A percentile compares a stretch with the other conserved stretches of the same genome.
Evolutionary conservation across 805 yeast genomes (phyloP).

Genomic region (Metschnikowia santaceciliae): DNA sequence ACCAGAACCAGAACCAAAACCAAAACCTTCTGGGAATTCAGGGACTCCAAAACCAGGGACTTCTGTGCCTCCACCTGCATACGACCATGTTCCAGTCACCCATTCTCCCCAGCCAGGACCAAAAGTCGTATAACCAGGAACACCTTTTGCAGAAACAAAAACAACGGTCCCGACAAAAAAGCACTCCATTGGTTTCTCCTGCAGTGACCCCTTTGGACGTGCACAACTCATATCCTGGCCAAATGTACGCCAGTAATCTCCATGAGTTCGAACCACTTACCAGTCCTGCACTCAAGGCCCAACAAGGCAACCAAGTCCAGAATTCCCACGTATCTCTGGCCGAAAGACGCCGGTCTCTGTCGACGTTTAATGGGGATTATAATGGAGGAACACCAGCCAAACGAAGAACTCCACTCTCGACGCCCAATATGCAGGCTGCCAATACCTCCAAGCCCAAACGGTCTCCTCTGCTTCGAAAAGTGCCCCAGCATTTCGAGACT

Average conservation of each 20-base stretch:
- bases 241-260: conserved; percentile 16
- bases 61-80: not conserved
- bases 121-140: conserved; percentile 38
- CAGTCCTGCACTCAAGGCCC: conserved; percentile 64
- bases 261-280: conserved; percentile 51
- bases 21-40: no score
- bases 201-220: conserved; percentile 62
- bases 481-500: conserved; percentile 12
- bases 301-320: conserved; percentile 12
- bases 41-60: no score
- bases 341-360: conserved; percentile 32
- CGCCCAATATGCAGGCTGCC: conserved; percentile 34
- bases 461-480: conserved; percentile 30
- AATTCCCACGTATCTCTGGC: not conserved
- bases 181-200: conserved; percentile 73
- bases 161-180: conserved; percentile 16
- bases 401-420: conserved; percentile 42
- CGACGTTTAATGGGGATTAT: conserved; percentile 29
- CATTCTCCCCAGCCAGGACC: conserved; percentile 40
- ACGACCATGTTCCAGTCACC: conserved; percentile 25
- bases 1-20: no score
- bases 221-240: conserved; percentile 22
- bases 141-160: conserved; percentile 36
- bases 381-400: conserved; percentile 21
- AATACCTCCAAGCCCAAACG: conserved; percentile 22